phyloP scores from a whole-genome alignment of 768 basidiomycete species.

The Suillus fuscotomentosus region DNA sequence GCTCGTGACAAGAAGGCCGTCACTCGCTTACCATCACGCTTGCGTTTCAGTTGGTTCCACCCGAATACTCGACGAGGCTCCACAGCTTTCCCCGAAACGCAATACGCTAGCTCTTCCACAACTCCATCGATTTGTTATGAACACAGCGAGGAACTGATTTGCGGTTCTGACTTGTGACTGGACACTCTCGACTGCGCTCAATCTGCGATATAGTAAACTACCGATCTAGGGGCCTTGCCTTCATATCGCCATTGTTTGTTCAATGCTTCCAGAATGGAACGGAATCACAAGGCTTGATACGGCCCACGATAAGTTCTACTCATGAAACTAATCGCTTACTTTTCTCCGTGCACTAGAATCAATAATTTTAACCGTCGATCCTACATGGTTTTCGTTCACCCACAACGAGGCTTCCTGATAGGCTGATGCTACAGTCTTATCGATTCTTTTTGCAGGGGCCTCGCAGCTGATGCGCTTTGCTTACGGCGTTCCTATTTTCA shows the following conservation, averaged over 20 bases:
- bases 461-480: conserved; percentile 33
- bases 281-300: conserved; percentile 13
- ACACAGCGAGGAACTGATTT: conserved; percentile 1
- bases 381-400: neutral
- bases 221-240: conserved; percentile 32
- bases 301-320: conserved; percentile 14
- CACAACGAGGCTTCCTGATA: neutral
- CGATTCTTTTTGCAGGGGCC: conserved; percentile 10
- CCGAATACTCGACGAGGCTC: neutral
- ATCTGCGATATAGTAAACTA: conserved; percentile 24
- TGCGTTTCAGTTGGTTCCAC: neutral
- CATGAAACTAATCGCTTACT: conserved; percentile 4
- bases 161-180: conserved; percentile 10
- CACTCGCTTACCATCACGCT: conserved; percentile 16
- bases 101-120: neutral
- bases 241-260: conserved; percentile 27
- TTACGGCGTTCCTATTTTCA: conserved; percentile 24
- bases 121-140: neutral
- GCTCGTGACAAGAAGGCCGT: conserved; percentile 5
- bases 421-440: conserved; percentile 1
- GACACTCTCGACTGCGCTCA: conserved; percentile 19
- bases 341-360: conserved; percentile 3
- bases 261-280: conserved; percentile 31
- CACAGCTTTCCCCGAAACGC: conserved; percentile 3
- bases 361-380: neutral